Base-by-base conservation (phyloP, 805 yeast genomes). In the Grigorovia jiainica region DNA sequence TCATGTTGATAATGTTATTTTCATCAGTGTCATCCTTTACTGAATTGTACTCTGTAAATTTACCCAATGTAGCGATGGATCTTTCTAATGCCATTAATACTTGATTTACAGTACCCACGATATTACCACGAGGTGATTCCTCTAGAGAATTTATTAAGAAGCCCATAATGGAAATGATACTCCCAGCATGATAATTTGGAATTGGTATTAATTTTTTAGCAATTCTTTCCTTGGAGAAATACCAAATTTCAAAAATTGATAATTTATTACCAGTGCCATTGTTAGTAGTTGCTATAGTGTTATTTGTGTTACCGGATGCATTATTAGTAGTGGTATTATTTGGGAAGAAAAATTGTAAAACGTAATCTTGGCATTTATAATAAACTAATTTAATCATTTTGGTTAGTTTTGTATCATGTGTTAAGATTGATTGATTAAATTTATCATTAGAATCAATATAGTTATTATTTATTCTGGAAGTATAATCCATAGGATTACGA, bases 151-250 rank as follows among this genome's bases (percentile, higher is more conserved):
- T 77, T 5, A 58, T 52, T 17, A 62, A 27, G 6, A 77, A 60
- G 16, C 79, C 63, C 42, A 81, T 64, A 39, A 79, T 70, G 2
- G 85, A 63, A 10, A 82, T 57, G 2, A 83, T 69, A 39, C 81
- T 72, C 16, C 81, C 75, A 0, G 85, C 74, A 53, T 80, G 78
- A 5, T 84, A 84, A 42, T 72, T 73, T 1, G 85, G 78, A 40
- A 78, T 70, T n/a, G 78, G 69, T 2, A 79, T 68, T 30, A 86
- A 61, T 18, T 74, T 70, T 45, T 76, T 77, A 1, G 86, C 73
- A 48, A 79, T 86, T 50, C 75, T 63, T 40, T 64, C 45, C 41
- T 58, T 58, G 2, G 60, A 57, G 6, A 55, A 41, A 36, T 50
- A 47, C 61, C 61, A 60, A 2, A 48, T 46, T 30, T 55, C 60